Evolutionary conservation across 225 moss, liverwort and hornwort genomes (phyloP).

Genomic region (Polytrichum formosum): DNA sequence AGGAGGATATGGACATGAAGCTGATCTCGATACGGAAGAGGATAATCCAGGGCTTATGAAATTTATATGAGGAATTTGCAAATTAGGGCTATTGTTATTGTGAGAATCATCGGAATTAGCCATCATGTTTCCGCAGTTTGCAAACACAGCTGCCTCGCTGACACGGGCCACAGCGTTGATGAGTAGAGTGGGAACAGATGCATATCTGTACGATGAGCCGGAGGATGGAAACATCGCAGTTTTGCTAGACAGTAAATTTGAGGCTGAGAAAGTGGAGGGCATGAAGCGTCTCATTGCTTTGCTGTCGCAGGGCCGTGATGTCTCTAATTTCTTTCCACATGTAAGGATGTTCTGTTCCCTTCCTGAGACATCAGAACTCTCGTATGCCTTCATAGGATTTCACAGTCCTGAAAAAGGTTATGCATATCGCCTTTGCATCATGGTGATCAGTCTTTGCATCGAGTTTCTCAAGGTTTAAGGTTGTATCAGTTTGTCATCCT

Average conservation of each 20-base stretch:
- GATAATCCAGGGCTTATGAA: no score
- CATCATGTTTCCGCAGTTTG: constrained; percentile 90
- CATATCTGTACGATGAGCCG: constrained; percentile 89
- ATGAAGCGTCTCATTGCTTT: constrained; percentile 98
- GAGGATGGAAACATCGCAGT: constrained; percentile 80
- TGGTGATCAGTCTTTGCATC: no score
- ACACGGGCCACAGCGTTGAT: constrained; percentile 88
- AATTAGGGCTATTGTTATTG: no score
- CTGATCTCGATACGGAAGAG: no score
- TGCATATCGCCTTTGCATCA: no score
- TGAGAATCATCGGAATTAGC: no score
- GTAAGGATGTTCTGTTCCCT: constrained; percentile 28
- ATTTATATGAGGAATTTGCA: no score
- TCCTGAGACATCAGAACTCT: background rate
- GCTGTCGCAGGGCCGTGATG: constrained; percentile 91
- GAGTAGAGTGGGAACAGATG: constrained; percentile 91
- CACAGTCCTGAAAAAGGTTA: no score
- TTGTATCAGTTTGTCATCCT: no score
- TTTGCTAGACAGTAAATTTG: constrained; percentile 91
- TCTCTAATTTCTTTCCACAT: constrained; percentile 96
- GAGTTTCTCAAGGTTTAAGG: no score
- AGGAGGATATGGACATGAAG: no score
- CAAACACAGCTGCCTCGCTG: constrained; percentile 81
- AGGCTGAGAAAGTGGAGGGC: constrained; percentile 93
- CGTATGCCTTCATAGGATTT: no score